phyloP scores from a whole-genome alignment of 2,329 filamentous ascomycete genomes.

The Colletotrichum sp. region DNA sequence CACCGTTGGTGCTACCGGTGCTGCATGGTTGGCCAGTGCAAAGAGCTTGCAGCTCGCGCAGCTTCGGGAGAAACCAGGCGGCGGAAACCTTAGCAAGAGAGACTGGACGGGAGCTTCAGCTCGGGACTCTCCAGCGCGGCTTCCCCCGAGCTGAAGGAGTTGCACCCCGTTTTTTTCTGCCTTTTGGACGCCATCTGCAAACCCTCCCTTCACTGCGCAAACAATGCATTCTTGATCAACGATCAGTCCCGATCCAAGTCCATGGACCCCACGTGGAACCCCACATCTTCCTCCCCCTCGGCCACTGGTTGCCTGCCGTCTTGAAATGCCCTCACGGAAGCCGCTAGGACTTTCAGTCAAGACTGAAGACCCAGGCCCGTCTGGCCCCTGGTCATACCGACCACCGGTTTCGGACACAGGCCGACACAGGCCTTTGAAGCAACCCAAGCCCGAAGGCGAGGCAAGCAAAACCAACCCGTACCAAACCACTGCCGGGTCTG shows the following conservation, averaged over 20 bases:
- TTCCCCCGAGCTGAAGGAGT: not conserved
- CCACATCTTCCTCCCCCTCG: not conserved
- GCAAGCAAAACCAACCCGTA: not conserved
- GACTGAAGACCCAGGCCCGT: not conserved
- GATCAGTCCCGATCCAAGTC: not conserved
- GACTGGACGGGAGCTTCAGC: not conserved
- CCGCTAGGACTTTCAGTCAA: not conserved
- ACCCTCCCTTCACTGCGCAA: conserved; percentile 1
- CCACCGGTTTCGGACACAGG: conserved; percentile 20
- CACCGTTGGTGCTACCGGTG: not conserved
- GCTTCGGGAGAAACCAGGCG: not conserved
- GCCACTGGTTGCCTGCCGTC: not conserved
- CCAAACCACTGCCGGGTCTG: not conserved
- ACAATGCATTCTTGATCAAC: conserved; percentile 5
- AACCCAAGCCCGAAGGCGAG: not conserved
- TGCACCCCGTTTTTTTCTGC: not conserved
- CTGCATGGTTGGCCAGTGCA: not conserved
- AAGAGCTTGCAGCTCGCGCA: not conserved
- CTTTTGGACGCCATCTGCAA: not conserved
- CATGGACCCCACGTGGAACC: conserved; percentile 9
- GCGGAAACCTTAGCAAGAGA: not conserved
- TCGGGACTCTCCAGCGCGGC: not conserved
- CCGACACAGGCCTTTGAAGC: conserved; percentile 8
- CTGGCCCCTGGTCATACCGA: not conserved
- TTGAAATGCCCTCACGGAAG: not conserved